phyloP scores from a whole-genome alignment of 1,284 basidiomycete species.

The Chiua sp. region DNA sequence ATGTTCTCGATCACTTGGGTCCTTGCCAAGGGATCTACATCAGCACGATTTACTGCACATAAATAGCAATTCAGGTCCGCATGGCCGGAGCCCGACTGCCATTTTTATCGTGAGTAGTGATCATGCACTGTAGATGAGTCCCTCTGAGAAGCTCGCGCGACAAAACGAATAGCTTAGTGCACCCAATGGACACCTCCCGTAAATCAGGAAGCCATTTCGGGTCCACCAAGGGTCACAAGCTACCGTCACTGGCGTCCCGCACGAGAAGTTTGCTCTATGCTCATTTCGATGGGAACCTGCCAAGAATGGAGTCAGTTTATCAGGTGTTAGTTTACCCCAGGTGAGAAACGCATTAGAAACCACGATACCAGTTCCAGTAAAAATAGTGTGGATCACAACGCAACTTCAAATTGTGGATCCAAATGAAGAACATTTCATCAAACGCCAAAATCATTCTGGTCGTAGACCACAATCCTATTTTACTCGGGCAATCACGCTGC shows the following conservation, averaged over 20 bases:
- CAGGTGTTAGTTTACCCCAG: background rate
- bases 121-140: background rate
- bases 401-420: too few species aligned
- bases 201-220: background rate
- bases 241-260: background rate
- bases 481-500: too few species aligned
- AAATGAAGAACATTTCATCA: too few species aligned
- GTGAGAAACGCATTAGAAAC: background rate
- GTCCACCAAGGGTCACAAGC: too few species aligned
- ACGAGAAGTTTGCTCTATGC: background rate
- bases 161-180: background rate
- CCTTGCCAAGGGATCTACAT: slow-evolving; percentile 60
- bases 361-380: too few species aligned
- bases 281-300: slow-evolving; percentile 3
- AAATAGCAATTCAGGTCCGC: slow-evolving; percentile 5
- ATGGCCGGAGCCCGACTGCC: background rate
- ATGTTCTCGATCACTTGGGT: slow-evolving; percentile 56
- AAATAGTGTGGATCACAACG: background rate
- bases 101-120: slow-evolving; percentile 9
- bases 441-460: too few species aligned
- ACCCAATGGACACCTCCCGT: background rate
- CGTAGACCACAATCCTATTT: too few species aligned
- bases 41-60: slow-evolving; percentile 54
- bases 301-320: background rate
- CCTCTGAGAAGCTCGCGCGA: background rate